Base-by-base conservation (phyloP, 495 filamentous ascomycete genomes). In the Trichoderma erinaceum region DNA sequence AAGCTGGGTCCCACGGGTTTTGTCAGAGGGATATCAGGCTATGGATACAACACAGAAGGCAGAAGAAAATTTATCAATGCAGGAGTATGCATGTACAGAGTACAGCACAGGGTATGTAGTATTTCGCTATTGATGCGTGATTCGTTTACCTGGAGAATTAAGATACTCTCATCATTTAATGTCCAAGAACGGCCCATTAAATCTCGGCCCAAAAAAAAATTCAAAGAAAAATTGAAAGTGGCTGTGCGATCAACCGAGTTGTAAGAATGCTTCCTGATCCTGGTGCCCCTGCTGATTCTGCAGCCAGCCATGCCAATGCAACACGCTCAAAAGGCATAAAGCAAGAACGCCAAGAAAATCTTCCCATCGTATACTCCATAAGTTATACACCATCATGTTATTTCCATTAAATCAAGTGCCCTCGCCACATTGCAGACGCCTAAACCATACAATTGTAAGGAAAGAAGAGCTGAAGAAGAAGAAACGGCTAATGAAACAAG, bases 71-170 rank as follows among this genome's bases (percentile, higher is more conserved):
- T 46, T 46, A 46, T 46, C 18, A 46, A 5, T 4, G 43, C 18
- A 18, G 50, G 16, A 56, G 50, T 21, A 56, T n/a, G n/a, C n/a
- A 56, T 56, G 50, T 56, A 56, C 50, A 56, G 50, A 10, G 43
- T 46, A 18, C 35, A 46, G 43, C 18, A 52, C 21, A 52, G 8
- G 8, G 48, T 52, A 52, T 61, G 13, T 48, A 6, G 41, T 69
- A 41, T 71, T 73, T 25, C 68, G 56, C 56, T 32, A 61, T 61
- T 15, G 25, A 61, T 61, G 25, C 56, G 29, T 61, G 12, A 61
- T 61, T 61, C 56, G 16, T 61, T 16, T 21, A 48, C 4, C 5
- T 16, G 44, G 21, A 6, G 27, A 5, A 11, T 29, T 15, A 32
- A 3, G n/a, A 18, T 12, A 13, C 12, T 29, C 12, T 32, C 27